Conservation (phyloP, 495 filamentous ascomycete species). For the Penicillium ucsense region DNA sequence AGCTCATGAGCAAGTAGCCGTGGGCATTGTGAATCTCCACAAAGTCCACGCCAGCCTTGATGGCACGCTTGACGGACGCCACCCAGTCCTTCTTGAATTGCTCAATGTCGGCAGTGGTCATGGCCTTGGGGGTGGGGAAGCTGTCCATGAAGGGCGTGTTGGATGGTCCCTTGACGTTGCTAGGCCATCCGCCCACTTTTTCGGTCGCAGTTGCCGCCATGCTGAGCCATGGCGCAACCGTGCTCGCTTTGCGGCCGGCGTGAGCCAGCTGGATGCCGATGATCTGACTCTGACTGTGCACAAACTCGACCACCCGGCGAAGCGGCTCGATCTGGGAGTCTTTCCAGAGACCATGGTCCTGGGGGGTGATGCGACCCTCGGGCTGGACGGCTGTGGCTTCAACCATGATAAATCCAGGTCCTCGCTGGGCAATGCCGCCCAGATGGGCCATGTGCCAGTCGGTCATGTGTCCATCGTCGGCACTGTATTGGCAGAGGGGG, state of each 20-base stretch:
- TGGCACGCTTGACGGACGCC: slow-evolving; percentile 42
- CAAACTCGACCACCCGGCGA: slow-evolving; percentile 51
- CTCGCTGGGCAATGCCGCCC: slow-evolving; percentile 48
- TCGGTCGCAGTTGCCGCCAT: slow-evolving; percentile 34
- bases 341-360: slow-evolving; percentile 59
- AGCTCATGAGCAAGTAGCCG: slow-evolving; percentile 56
- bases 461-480: slow-evolving; percentile 47
- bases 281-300: slow-evolving; percentile 53
- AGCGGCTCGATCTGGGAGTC: slow-evolving; percentile 56
- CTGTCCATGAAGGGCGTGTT: slow-evolving; percentile 42
- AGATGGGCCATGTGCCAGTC: slow-evolving; percentile 49
- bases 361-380: slow-evolving; percentile 61
- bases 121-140: slow-evolving; percentile 39
- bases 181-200: slow-evolving; percentile 52
- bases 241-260: slow-evolving; percentile 64
- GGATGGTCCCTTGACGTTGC: slow-evolving; percentile 44
- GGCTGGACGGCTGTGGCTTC: slow-evolving; percentile 59
- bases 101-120: slow-evolving; percentile 48
- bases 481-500: slow-evolving; percentile 59
- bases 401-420: slow-evolving; percentile 52
- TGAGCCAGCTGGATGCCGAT: slow-evolving; percentile 62
- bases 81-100: slow-evolving; percentile 47
- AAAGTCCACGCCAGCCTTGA: slow-evolving; percentile 48
- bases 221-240: slow-evolving; percentile 56
- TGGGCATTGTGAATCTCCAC: slow-evolving; percentile 49